These are phyloP conservation scores for Filobasidium uniguttulatum DNA, from an alignment of 1,284 basidiomycete species.

Conservation along the genomic window DNA sequence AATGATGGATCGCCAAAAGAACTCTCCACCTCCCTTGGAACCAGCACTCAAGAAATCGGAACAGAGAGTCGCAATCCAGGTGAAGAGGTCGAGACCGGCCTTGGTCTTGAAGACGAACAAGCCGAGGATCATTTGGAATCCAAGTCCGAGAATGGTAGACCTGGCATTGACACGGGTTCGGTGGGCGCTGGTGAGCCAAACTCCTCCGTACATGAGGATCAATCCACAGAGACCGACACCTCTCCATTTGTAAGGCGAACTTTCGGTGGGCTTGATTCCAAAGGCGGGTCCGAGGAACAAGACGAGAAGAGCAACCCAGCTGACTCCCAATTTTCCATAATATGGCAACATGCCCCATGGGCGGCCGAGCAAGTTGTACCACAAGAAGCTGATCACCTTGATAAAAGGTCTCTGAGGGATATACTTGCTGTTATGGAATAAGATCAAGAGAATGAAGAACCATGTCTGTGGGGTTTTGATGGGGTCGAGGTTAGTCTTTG, in stretches of 20 bases:
- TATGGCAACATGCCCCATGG: constrained; percentile 12
- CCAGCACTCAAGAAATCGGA: constrained; percentile 43
- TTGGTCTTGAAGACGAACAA: constrained; percentile 69
- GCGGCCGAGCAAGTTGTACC: neutral
- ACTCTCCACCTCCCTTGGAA: constrained; percentile 9
- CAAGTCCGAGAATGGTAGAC: constrained; percentile 47
- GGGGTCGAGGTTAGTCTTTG: neutral
- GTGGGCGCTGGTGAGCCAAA: constrained; percentile 15
- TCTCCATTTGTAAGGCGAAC: constrained; percentile 15
- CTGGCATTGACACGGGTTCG: constrained; percentile 17
- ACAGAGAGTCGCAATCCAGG: constrained; percentile 62
- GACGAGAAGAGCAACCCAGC: constrained; percentile 10
- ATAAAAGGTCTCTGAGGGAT: constrained; percentile 13
- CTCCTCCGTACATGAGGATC: constrained; percentile 16
- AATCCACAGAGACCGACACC: constrained; percentile 18
- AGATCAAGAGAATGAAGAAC: constrained; percentile 16
- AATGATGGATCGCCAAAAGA: constrained; percentile 39
- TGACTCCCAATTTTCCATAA: constrained; percentile 9
- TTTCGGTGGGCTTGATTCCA: constrained; percentile 12
- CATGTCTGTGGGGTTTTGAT: constrained; percentile 5
- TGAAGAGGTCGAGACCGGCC: constrained; percentile 67
- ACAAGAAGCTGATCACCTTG: constrained; percentile 3
- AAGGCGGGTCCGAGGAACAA: constrained; percentile 14
- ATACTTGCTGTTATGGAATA: constrained; percentile 13
- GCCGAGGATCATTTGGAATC: constrained; percentile 66